A percentile compares a stretch with the other conserved stretches of the same genome.
Conservation (phyloP, 2,329 filamentous ascomycete species). For the Chaetomium globosum region DNA sequence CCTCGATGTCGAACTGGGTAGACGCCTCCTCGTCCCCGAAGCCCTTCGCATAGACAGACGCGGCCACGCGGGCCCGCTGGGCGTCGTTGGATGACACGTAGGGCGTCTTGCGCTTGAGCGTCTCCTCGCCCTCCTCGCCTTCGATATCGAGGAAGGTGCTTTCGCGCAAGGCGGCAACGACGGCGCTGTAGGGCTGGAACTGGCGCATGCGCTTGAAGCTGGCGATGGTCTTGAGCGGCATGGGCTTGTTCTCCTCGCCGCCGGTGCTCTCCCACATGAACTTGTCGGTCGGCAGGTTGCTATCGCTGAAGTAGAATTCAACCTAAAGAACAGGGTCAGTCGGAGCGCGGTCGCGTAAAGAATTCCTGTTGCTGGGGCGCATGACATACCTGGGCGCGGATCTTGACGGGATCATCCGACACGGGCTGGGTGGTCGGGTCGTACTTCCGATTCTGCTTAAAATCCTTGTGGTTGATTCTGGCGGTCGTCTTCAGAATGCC, state of each 20-base stretch:
- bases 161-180: conserved; percentile 80
- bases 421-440: conserved; percentile 68
- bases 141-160: conserved; percentile 73
- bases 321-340: conserved; percentile 60
- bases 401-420: conserved; percentile 75
- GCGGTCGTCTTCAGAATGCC: conserved; percentile 51
- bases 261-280: conserved; percentile 80
- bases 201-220: conserved; percentile 94
- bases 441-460: conserved; percentile 66
- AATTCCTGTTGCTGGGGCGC: background rate
- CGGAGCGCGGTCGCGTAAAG: background rate
- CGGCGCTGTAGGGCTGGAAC: conserved; percentile 83
- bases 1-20: conserved; percentile 92
- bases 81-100: conserved; percentile 61
- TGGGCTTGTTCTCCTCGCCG: conserved; percentile 78
- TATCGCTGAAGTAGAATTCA: conserved; percentile 94
- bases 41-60: conserved; percentile 89
- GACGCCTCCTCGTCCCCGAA: conserved; percentile 82
- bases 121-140: conserved; percentile 72
- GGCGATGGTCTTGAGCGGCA: conserved; percentile 76
- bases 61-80: conserved; percentile 64
- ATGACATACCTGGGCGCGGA: conserved; percentile 74
- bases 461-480: conserved; percentile 45
- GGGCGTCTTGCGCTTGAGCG: conserved; percentile 74
- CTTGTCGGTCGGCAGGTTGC: conserved; percentile 85